Evolutionary conservation across 192 early-diverging fungal genomes (phyloP).

Genomic region (Allomyces javanicus): DNA sequence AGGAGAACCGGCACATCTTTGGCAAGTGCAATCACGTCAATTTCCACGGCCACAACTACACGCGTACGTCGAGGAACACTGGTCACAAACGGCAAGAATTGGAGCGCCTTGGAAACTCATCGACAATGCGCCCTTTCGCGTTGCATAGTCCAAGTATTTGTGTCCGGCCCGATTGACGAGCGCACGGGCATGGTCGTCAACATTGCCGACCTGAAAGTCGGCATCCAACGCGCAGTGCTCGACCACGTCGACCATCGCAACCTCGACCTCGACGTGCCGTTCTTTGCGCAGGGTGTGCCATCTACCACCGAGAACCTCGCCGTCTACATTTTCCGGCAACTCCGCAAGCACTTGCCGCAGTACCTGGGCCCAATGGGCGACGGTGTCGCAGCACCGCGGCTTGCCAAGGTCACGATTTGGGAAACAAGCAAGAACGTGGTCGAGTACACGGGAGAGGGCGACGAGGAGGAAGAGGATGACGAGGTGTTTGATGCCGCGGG

Average conservation of each 20-base stretch:
- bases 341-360: conserved; percentile 8
- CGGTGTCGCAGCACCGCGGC: no score
- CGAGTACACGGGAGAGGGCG: no score
- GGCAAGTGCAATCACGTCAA: conserved; percentile 76
- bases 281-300: conserved; percentile 27
- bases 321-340: conserved; percentile 56
- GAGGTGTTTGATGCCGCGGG: no score
- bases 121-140: not conserved
- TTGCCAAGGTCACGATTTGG: no score
- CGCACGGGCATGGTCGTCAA: conserved; percentile 76
- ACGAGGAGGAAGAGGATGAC: no score
- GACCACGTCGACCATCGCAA: conserved; percentile 74
- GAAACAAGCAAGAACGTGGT: no score
- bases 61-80: conserved; percentile 33
- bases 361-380: no score
- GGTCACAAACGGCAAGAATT: no score
- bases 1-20: conserved; percentile 51
- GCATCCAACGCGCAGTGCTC: conserved; percentile 47
- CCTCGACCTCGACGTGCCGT: conserved; percentile 64
- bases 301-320: conserved; percentile 85
- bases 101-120: no score
- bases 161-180: conserved; percentile 35
- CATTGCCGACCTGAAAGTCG: conserved; percentile 55
- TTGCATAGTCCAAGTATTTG: conserved; percentile 20
- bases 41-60: conserved; percentile 85